A percentile compares a stretch with the other conserved stretches of the same genome.
Evolutionary conservation across 192 early-diverging fungal genomes (phyloP).

Genomic region (Umbelopsis vinacea): DNA sequence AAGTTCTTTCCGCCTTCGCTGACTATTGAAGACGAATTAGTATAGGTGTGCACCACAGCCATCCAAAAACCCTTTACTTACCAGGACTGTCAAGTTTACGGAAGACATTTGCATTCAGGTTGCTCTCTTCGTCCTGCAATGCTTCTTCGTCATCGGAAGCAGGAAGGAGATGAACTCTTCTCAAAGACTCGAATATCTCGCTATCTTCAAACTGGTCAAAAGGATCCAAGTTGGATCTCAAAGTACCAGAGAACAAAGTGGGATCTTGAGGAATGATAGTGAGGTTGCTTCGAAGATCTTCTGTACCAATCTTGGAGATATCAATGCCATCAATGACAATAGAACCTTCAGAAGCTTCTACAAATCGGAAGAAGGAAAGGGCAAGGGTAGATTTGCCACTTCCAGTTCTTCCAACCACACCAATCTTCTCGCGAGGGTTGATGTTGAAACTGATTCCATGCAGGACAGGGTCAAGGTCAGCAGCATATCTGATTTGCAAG

Average conservation of each 20-base stretch:
- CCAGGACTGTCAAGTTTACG: slow-evolving; percentile 51
- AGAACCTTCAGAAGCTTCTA: slow-evolving; percentile 68
- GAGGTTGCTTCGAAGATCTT: slow-evolving; percentile 77
- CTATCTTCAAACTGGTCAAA: slow-evolving; percentile 78
- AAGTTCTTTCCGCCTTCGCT: slow-evolving; percentile 77
- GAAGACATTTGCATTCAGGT: slow-evolving; percentile 48
- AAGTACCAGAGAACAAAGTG: slow-evolving; percentile 56
- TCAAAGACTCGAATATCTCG: slow-evolving; percentile 75
- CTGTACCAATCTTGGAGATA: slow-evolving; percentile 72
- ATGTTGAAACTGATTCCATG: slow-evolving; percentile 72
- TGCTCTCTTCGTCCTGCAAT: slow-evolving; percentile 16
- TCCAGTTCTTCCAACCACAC: slow-evolving; percentile 93
- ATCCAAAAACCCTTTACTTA: neutral
- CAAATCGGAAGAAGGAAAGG: slow-evolving; percentile 78
- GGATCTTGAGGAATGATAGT: slow-evolving; percentile 90
- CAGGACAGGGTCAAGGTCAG: slow-evolving; percentile 72
- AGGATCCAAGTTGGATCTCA: slow-evolving; percentile 82
- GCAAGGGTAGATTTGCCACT: slow-evolving; percentile 85
- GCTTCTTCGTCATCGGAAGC: slow-evolving; percentile 28
- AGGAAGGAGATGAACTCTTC: slow-evolving; percentile 69
- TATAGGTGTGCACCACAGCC: neutral
- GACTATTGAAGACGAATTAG: slow-evolving; percentile 35
- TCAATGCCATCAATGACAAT: slow-evolving; percentile 84
- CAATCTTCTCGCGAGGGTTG: slow-evolving; percentile 76
- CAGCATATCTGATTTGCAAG: slow-evolving; percentile 78